Percentiles rank a stretch among this genome's conserved stretches.
Evolutionary conservation across 805 yeast genomes (phyloP).

Genomic region (Candida coquimbonensis): DNA sequence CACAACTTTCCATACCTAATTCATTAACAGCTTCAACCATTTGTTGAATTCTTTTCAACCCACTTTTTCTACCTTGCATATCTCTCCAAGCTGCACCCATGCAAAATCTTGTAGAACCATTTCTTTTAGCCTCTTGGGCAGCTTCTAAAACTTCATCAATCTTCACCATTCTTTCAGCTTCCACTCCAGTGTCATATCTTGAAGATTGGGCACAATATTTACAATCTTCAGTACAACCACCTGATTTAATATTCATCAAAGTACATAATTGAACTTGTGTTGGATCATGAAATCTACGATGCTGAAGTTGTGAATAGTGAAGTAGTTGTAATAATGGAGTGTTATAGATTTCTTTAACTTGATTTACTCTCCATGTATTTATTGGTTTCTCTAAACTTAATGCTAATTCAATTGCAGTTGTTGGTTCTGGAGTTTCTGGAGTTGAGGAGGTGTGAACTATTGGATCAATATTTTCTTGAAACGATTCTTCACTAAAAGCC

Average conservation of each 20-base stretch:
- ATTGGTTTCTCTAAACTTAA: conserved; percentile 25
- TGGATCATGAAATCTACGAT: conserved; percentile 62
- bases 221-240: conserved; percentile 81
- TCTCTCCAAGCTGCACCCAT: conserved; percentile 90
- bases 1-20: conserved; percentile 70
- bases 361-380: conserved; percentile 51
- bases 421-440: background rate
- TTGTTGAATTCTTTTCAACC: conserved; percentile 50
- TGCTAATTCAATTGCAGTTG: conserved; percentile 23
- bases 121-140: conserved; percentile 57
- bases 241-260: conserved; percentile 65
- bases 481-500: background rate
- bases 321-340: conserved; percentile 61
- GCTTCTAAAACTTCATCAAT: conserved; percentile 57
- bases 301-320: conserved; percentile 55
- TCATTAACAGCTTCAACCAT: conserved; percentile 62
- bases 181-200: conserved; percentile 61
- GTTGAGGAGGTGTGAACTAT: background rate
- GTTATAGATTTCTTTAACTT: conserved; percentile 52
- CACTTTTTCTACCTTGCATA: conserved; percentile 70
- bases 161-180: conserved; percentile 57
- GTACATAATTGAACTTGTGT: conserved; percentile 70
- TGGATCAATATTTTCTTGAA: background rate
- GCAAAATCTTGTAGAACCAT: conserved; percentile 74
- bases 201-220: conserved; percentile 75